phyloP scores from a whole-genome alignment of 495 filamentous ascomycete genomes.

The Aspergillus asperescens region DNA sequence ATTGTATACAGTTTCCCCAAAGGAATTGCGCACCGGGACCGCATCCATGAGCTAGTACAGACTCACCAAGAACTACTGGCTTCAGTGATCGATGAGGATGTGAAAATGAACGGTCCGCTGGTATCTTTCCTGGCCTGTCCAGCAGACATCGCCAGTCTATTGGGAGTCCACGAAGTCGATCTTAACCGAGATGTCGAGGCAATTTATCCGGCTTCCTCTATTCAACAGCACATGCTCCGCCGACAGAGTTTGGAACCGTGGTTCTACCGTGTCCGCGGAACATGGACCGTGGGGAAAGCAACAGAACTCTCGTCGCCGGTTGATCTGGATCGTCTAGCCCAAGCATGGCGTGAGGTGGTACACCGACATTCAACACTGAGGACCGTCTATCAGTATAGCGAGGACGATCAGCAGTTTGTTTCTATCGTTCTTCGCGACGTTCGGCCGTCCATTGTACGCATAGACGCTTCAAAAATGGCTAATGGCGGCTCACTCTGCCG shows the following conservation, averaged over 20 bases:
- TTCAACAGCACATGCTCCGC: slow-evolving; percentile 6
- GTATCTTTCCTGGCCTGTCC: neutral
- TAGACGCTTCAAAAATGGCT: neutral
- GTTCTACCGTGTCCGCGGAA: slow-evolving; percentile 2
- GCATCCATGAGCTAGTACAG: neutral
- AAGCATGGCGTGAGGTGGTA: slow-evolving; percentile 2
- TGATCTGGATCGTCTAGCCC: neutral
- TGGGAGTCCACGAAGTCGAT: neutral
- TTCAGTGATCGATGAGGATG: neutral
- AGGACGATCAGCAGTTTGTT: neutral
- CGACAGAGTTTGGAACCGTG: slow-evolving; percentile 1
- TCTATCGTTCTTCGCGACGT: neutral
- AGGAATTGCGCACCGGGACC: neutral
- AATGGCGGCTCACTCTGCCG: neutral
- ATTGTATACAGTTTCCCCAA: neutral
- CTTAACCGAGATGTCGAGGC: neutral
- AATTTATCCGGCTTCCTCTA: neutral
- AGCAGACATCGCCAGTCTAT: neutral
- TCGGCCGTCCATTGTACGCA: neutral
- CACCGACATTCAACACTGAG: slow-evolving; percentile 6
- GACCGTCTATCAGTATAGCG: neutral
- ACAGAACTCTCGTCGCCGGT: neutral
- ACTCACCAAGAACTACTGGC: neutral
- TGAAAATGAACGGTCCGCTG: neutral
- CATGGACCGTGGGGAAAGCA: neutral